These are phyloP conservation scores for Coniochaeta sp. DNA, from an alignment of 2,329 filamentous ascomycete species.

Conservation along the genomic window DNA sequence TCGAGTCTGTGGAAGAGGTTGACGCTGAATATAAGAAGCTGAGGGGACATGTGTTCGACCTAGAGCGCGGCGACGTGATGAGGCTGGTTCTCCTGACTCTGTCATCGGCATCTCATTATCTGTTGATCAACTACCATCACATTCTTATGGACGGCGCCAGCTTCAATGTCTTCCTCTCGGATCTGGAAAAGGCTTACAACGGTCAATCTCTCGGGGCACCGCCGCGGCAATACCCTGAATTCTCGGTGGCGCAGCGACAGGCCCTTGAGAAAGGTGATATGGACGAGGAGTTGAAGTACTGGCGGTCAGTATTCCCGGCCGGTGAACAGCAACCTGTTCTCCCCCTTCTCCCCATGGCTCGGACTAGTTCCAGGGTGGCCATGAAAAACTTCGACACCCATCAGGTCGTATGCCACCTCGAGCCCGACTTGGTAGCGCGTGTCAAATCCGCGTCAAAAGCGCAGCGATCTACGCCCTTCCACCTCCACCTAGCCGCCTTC, in stretches of 20 bases:
- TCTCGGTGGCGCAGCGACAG: slow-evolving; percentile 20
- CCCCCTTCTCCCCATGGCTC: slow-evolving; percentile 5
- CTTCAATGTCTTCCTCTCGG: slow-evolving; percentile 30
- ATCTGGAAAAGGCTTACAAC: slow-evolving; percentile 35
- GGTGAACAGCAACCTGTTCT: no score
- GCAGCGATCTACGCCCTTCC: slow-evolving; percentile 18
- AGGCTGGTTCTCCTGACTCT: slow-evolving; percentile 25
- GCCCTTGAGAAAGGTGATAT: slow-evolving; percentile 1
- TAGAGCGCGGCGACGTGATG: slow-evolving; percentile 26
- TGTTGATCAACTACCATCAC: slow-evolving; percentile 38
- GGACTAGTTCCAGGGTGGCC: background rate
- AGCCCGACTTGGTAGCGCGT: background rate
- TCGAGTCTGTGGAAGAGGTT: background rate
- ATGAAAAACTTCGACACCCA: no score
- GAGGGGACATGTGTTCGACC: slow-evolving; percentile 24
- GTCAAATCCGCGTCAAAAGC: background rate
- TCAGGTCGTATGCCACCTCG: no score
- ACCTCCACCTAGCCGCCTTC: slow-evolving; percentile 25
- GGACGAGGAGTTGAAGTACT: slow-evolving; percentile 22
- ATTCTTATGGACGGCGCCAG: slow-evolving; percentile 42
- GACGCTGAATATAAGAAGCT: slow-evolving; percentile 20
- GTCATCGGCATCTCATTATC: slow-evolving; percentile 21
- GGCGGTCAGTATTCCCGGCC: slow-evolving; percentile 17
- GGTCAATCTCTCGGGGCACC: slow-evolving; percentile 12
- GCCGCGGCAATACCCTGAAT: slow-evolving; percentile 26